phyloP scores from a whole-genome alignment of 1,284 basidiomycete genomes.

The Ganoderma lingzhi region DNA sequence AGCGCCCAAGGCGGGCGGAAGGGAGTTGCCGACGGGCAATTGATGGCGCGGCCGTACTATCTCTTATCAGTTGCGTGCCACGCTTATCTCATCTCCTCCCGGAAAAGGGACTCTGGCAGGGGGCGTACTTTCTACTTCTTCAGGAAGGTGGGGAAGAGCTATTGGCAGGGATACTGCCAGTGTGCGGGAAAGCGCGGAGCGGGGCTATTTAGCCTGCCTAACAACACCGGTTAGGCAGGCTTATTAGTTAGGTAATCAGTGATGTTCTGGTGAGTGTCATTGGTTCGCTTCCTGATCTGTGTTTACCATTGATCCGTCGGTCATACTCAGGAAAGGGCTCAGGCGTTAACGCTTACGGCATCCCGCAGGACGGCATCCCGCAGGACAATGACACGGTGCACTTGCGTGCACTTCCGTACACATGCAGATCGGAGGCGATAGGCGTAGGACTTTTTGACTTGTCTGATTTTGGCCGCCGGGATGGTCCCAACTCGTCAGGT shows the following conservation, averaged over 20 bases:
- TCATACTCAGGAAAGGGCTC: neutral
- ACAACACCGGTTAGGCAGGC: too few species aligned
- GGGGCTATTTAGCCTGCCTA: neutral
- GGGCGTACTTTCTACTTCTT: too few species aligned
- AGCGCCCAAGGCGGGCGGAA: too few species aligned
- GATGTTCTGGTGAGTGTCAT: neutral
- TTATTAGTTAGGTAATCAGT: too few species aligned
- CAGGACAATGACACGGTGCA: neutral
- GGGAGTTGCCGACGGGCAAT: too few species aligned
- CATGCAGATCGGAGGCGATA: neutral
- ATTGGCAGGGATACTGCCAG: too few species aligned
- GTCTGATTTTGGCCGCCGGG: neutral
- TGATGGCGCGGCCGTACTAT: too few species aligned
- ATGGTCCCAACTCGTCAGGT: neutral
- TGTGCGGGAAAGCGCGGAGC: too few species aligned
- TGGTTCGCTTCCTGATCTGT: neutral
- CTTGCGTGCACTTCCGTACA: neutral
- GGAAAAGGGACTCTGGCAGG: too few species aligned
- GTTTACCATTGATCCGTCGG: neutral
- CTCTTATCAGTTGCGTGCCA: too few species aligned
- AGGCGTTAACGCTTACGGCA: neutral
- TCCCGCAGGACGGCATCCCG: slow-evolving; percentile 2
- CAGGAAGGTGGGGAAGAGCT: too few species aligned
- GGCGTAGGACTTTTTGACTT: neutral
- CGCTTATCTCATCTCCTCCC: too few species aligned